Evolutionary conservation across 2,329 filamentous ascomycete species (phyloP).

Genomic region (Aspergillus carbonarius): DNA sequence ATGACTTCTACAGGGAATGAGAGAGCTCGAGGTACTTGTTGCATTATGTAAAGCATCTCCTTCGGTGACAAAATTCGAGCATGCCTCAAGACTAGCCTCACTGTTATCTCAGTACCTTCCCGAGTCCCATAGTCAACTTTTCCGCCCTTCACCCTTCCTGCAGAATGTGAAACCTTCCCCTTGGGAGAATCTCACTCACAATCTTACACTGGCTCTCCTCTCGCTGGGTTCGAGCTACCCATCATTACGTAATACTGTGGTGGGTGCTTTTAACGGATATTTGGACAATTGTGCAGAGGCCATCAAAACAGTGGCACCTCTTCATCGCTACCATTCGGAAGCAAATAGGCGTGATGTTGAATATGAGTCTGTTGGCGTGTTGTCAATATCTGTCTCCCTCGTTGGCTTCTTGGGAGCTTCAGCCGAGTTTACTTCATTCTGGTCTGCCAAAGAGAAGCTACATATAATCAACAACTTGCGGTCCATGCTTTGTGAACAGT

Average conservation of each 20-base stretch:
- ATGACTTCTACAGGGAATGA: conserved; percentile 62
- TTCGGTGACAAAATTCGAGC: conserved; percentile 66
- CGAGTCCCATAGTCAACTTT: conserved; percentile 76
- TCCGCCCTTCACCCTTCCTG: conserved; percentile 78
- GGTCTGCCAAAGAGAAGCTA: conserved; percentile 72
- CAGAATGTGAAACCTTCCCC: conserved; percentile 82
- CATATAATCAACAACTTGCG: conserved; percentile 70
- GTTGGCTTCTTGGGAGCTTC: conserved; percentile 85
- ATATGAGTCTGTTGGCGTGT: conserved; percentile 66
- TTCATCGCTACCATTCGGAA: conserved; percentile 59
- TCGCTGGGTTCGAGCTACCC: conserved; percentile 72
- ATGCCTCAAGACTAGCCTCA: conserved; percentile 73
- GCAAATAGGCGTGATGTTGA: conserved; percentile 33
- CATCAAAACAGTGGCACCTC: conserved; percentile 55
- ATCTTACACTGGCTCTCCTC: conserved; percentile 78
- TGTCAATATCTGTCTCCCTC: conserved; percentile 79
- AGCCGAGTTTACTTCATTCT: conserved; percentile 75
- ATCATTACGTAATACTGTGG: conserved; percentile 65
- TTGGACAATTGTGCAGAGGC: conserved; percentile 67
- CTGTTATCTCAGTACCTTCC: conserved; percentile 83
- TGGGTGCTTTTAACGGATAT: conserved; percentile 68
- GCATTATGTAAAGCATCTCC: conserved; percentile 89
- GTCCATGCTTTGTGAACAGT: conserved; percentile 75
- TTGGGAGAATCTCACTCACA: conserved; percentile 77
- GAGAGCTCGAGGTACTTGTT: conserved; percentile 88